Percentiles rank a stretch among this genome's conserved stretches.
phyloP scores from a whole-genome alignment of 768 basidiomycete genomes.

The Tricholoma bakamatsutake region DNA sequence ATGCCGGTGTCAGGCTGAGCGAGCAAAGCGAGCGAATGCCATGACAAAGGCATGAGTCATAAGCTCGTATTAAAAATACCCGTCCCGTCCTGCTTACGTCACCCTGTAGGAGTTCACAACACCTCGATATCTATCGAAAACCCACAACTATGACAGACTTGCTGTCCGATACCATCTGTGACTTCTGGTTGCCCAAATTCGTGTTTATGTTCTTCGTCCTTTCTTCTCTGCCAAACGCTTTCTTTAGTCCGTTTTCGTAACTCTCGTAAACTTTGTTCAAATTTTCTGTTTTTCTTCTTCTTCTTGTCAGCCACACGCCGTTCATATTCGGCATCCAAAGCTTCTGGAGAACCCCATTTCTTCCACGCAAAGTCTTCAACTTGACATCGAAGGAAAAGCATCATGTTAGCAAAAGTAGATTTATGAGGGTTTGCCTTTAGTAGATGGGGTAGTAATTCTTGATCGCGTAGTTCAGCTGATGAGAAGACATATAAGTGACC shows the following conservation, averaged over 20 bases:
- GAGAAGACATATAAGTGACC: background rate
- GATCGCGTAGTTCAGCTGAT: slow-evolving; percentile 88
- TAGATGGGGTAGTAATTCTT: slow-evolving; percentile 83
- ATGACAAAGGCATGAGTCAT: too few species aligned
- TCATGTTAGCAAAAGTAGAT: slow-evolving; percentile 97
- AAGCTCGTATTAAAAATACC: too few species aligned
- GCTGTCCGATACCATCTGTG: slow-evolving; percentile 50
- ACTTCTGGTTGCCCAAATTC: slow-evolving; percentile 60
- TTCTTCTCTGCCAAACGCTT: slow-evolving; percentile 15
- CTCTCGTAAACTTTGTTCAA: slow-evolving; percentile 84
- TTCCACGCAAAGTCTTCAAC: slow-evolving; percentile 96
- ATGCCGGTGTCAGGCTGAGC: too few species aligned
- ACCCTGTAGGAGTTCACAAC: slow-evolving; percentile 35
- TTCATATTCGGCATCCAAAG: slow-evolving; percentile 83
- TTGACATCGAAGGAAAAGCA: slow-evolving; percentile 91
- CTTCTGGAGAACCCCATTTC: slow-evolving; percentile 96
- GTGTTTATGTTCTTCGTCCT: slow-evolving; percentile 67
- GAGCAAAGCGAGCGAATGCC: too few species aligned
- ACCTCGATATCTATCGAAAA: slow-evolving; percentile 89
- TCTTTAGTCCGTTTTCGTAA: slow-evolving; percentile 4
- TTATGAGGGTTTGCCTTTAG: slow-evolving; percentile 93
- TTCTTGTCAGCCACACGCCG: slow-evolving; percentile 59
- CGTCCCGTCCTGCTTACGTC: too few species aligned
- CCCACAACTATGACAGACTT: slow-evolving; percentile 86
- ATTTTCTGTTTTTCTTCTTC: slow-evolving; percentile 67